Conservation (phyloP, 2,329 filamentous ascomycete genomes). For the Trichoderma sp. region DNA sequence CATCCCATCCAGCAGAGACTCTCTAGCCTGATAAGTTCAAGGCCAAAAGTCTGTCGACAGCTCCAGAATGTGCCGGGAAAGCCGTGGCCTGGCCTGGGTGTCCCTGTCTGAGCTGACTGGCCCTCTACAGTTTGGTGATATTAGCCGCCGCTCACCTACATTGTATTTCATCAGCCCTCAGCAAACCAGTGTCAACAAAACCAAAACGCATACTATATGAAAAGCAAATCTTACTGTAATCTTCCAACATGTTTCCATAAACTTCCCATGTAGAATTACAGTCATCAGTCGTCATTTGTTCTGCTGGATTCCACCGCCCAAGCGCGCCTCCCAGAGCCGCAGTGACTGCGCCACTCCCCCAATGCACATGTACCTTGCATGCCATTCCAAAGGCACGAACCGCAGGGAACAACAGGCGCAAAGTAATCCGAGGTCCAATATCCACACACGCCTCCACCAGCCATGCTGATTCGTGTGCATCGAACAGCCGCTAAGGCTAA, state of each 20-base stretch:
- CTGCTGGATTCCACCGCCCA: background rate
- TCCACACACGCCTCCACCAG: background rate
- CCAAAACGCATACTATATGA: background rate
- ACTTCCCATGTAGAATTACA: too few relatives aligned
- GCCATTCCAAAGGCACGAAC: background rate
- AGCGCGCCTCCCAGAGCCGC: constrained; percentile 3
- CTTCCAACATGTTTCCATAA: background rate
- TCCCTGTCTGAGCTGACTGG: background rate
- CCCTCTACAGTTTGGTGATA: background rate
- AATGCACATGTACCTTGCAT: constrained; percentile 4
- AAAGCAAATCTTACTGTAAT: background rate
- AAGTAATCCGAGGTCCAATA: background rate
- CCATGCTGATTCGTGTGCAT: background rate
- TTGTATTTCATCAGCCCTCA: background rate
- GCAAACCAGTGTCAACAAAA: background rate
- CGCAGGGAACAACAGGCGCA: background rate
- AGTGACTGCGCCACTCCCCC: constrained; percentile 20
- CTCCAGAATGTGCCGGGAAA: constrained; percentile 3
- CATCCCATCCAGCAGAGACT: background rate
- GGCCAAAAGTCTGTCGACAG: background rate
- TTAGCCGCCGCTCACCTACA: background rate
- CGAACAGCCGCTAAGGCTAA: background rate
- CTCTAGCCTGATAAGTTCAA: background rate
- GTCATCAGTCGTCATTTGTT: background rate
- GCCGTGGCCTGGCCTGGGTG: background rate